Evolutionary conservation across 192 early-diverging fungal genomes (phyloP), one percentile per base, ranked within the genome.

Genomic region (Chytriomyces sp.): DNA sequence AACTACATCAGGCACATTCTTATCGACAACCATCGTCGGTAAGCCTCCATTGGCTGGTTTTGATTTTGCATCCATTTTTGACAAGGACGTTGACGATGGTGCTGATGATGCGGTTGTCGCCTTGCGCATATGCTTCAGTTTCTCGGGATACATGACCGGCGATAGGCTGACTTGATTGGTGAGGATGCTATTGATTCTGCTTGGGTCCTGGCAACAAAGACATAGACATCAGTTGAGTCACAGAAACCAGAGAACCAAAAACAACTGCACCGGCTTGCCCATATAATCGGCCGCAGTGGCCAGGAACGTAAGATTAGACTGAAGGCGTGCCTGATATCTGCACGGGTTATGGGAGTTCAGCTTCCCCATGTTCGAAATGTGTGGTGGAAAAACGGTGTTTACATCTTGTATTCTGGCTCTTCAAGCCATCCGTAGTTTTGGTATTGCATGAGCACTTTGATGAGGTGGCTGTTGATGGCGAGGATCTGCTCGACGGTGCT

Each of bases 311-410:
- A 91, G 78, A 57, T 91, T 91, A 0, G 85, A 82, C 75, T 91
- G 90, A 45, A 91, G 66, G n/a, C 90, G 84, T 73, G 83, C 82
- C 65, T 91, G 90, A 76, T 90, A 90, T 77, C 77, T 83, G 45
- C 48, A 47, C 11, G 11, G 11, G 8, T 9, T 7, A 26, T 8
- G 23, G 23, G 75, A 35, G 35, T 35, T 35, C 35, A 35, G 35
- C 35, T 35, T 4, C n/a, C n/a, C n/a, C n/a, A n/a, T n/a, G n/a
- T n/a, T n/a, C n/a, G n/a, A 35, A 4, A 35, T 35, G 35, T 35
- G 35, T 35, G 35, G 35, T 35, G 35, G 35, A 35, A 35, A 35
- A 35, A 35, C 35, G 35, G 3, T 35, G 7, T 28, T 60, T 28
- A 69, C 71, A 70, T 69, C 46, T 67, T 67, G 69, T 72, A 76